Evolutionary conservation across 495 filamentous ascomycete genomes (phyloP), one percentile per base, ranked within the genome.

Genomic region (Aspergillus diversus): DNA sequence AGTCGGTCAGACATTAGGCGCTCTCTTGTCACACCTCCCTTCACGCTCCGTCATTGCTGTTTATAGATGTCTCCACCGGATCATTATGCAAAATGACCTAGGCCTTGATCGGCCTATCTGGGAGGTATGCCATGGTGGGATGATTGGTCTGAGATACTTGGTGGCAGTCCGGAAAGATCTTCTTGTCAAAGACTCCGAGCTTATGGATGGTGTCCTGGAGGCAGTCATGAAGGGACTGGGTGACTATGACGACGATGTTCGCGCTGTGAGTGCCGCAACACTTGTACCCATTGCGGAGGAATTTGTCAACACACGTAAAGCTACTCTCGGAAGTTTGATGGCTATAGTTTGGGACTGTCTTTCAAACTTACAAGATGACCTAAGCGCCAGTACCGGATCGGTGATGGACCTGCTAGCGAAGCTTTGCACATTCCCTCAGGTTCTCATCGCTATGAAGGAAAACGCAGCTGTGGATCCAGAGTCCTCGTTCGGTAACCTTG

Each of bases 361-460:
- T 21, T 96, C 95, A 7, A 93, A 96, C 70, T 77, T 99, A 7
- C 92, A 94, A 63, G 95, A 99, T 72, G 95, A 99, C 74, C 82
- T 99, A 13, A 97, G 93, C 74, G 96, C 95, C 6, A 97, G 93
- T 75, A 99, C 95, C 27, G 95, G 95, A 33, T 94, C 90, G 55
- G 94, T 99, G 47, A 99, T 99, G 95, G 95, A 99, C 70, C 84
- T 99, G 33, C 81, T 99, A 27, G 96, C 95, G 31, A 98, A 92
- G 68, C 86, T 99, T 35, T 99, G 96, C 76, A 90, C 92, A 61
- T 99, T 97, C 80, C 90, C 90, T 4, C 85, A 96, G 76, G 95
- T 98, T 32, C 78, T 99, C 59, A 87, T 93, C 64, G 90, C 95
- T 16, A 99, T 99, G 95, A 96, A 93, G 74, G 75, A 80, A 42